Conservation (phyloP, 2,329 filamentous ascomycete genomes). For the Aureobasidium mangrovei region DNA sequence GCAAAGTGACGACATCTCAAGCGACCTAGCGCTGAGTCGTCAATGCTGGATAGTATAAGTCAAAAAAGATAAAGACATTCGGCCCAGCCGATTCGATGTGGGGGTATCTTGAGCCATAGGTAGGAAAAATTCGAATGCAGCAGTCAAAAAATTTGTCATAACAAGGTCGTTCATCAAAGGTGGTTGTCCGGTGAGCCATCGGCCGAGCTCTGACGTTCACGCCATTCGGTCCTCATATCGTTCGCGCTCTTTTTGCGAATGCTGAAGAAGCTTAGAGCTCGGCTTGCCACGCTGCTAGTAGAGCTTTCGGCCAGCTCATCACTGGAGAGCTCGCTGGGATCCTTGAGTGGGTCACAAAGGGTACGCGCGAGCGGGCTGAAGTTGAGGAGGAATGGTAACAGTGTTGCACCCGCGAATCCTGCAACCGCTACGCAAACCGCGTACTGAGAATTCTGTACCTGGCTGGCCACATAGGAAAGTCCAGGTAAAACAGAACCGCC, state of each 20-base stretch:
- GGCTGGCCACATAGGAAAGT: slow-evolving; percentile 41
- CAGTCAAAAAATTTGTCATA: neutral
- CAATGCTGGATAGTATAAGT: no score
- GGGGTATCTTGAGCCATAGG: no score
- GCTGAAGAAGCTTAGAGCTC: slow-evolving; percentile 26
- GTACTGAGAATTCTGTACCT: slow-evolving; percentile 34
- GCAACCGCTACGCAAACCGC: slow-evolving; percentile 47
- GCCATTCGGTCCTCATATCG: slow-evolving; percentile 13
- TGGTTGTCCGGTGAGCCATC: neutral
- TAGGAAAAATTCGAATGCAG: no score
- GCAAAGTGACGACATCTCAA: no score
- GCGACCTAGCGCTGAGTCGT: no score
- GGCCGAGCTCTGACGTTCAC: slow-evolving; percentile 10
- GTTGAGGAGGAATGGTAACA: slow-evolving; percentile 49
- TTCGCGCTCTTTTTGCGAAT: slow-evolving; percentile 20
- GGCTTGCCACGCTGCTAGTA: slow-evolving; percentile 23
- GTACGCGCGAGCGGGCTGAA: slow-evolving; percentile 37
- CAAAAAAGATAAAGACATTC: no score
- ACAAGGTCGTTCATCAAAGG: neutral
- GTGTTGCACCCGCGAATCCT: slow-evolving; percentile 40
- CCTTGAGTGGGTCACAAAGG: slow-evolving; percentile 35
- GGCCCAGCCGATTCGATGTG: no score
- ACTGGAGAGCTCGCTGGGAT: neutral
- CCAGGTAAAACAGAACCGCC: slow-evolving; percentile 49
- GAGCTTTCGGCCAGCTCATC: slow-evolving; percentile 18